Evolutionary conservation across 2,329 filamentous ascomycete species (phyloP), one percentile per base, ranked within the genome.

Genomic region (Cercospora sp.): DNA sequence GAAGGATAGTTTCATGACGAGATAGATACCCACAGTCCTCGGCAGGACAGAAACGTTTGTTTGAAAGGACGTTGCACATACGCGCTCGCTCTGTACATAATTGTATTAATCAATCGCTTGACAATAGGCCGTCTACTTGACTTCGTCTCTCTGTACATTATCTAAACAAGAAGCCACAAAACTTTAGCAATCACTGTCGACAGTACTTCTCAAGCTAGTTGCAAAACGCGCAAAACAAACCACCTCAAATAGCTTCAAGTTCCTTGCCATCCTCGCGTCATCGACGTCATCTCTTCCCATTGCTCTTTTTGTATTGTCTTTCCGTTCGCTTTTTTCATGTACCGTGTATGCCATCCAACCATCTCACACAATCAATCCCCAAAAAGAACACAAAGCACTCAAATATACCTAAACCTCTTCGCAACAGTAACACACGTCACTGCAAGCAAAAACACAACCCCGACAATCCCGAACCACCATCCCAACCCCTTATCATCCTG

Each of bases 401-500:
- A 83, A 53, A 83, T 81, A 64, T 76, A 82, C 68, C 75, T 79
- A 77, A 83, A 70, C 74, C 73, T 81, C 80, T 79, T 83, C 26
- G 82, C 82, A 34, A 79, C 71, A 26, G 72, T 64, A 43, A 84
- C 67, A 72, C 80, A 83, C 24, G 75, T 69, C 2, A 78, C 72
- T 13, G 82, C 77, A 68, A 84, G 82, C 21, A 75, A 64, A 32
- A 82, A 79, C 32, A 94, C 84, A 43, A 83, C 83, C 0, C 85
- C 84, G 0, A 89, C 73, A 66, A 89, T 88, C n/a, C 83, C 83
- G 74, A 88, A 88, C 81, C 89, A 90, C 79, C 88, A 88, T 4
- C 74, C 81, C 37, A 87, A 74, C 63, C 78, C 83, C 0, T 71
- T 71, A 5, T 79, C 75, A 21, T 79, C 79, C 24, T 82, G 78